Conservation (phyloP, 352 stramenopile genomes). For the Achlya hypogyna region DNA sequence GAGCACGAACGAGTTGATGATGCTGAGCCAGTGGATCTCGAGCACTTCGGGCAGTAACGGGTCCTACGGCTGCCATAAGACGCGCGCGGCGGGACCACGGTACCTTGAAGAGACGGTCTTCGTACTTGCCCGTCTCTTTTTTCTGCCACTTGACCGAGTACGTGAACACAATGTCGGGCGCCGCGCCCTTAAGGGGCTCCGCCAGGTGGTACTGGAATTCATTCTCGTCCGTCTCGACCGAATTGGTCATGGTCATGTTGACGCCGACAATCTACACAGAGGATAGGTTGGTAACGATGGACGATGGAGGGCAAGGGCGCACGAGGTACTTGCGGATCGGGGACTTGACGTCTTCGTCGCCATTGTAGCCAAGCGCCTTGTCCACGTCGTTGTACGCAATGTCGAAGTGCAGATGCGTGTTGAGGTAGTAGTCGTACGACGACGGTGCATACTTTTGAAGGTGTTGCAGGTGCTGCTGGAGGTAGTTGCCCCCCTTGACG, state of each 20-base stretch:
- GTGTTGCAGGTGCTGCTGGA: constrained; percentile 4
- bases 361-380: constrained; percentile 80
- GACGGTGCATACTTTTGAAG: constrained; percentile 12
- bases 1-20: constrained; percentile 98
- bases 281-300: background rate
- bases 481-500: constrained; percentile 42
- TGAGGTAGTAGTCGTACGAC: constrained; percentile 79
- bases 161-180: constrained; percentile 79
- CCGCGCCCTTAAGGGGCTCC: constrained; percentile 28
- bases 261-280: constrained; percentile 48
- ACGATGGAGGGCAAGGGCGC: background rate
- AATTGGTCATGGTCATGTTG: constrained; percentile 44
- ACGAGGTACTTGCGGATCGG: constrained; percentile 18
- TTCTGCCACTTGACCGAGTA: constrained; percentile 96
- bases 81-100: constrained; percentile 4
- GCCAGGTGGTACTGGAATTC: constrained; percentile 54
- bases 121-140: constrained; percentile 75
- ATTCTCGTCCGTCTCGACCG: constrained; percentile 41
- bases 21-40: constrained; percentile 96
- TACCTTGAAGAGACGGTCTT: constrained; percentile 79
- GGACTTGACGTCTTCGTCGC: constrained; percentile 17
- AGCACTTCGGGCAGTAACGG: constrained; percentile 34
- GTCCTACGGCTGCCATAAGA: background rate
- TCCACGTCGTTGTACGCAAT: constrained; percentile 88
- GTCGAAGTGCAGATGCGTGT: constrained; percentile 94